These are phyloP conservation scores for Guadua angustifolia DNA, from an alignment of 176 grass and related monocot species.

Conservation along the genomic window DNA sequence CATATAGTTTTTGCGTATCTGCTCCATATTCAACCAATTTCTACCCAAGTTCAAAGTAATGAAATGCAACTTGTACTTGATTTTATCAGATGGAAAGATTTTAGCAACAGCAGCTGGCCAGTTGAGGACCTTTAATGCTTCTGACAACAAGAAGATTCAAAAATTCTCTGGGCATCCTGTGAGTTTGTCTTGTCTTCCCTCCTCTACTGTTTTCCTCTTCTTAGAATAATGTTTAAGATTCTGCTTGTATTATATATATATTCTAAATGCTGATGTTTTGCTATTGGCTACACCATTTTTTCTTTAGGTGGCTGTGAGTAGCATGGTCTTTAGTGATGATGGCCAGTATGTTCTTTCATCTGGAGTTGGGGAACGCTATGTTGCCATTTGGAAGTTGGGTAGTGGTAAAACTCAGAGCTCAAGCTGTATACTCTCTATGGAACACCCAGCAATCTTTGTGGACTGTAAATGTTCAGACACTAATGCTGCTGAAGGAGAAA, in stretches of 20 bases:
- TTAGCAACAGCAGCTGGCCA: constrained; percentile 92
- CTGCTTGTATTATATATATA: neutral
- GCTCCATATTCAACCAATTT: constrained; percentile 1
- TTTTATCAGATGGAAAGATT: constrained; percentile 74
- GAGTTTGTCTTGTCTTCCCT: constrained; percentile 27
- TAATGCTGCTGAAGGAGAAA: constrained; percentile 43
- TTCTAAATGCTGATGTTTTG: constrained; percentile 25
- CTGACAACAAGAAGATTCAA: constrained; percentile 82
- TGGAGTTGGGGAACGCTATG: constrained; percentile 80
- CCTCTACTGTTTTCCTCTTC: constrained; percentile 12
- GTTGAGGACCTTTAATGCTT: constrained; percentile 77
- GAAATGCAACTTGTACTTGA: constrained; percentile 22
- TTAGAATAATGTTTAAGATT: neutral
- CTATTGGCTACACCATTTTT: constrained; percentile 34
- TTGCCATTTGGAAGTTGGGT: constrained; percentile 87
- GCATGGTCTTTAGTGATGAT: constrained; percentile 80
- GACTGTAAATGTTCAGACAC: constrained; percentile 60
- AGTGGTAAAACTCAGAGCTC: constrained; percentile 63
- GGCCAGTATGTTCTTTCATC: constrained; percentile 77
- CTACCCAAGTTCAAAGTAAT: constrained; percentile 33
- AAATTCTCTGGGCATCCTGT: constrained; percentile 95
- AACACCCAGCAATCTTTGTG: constrained; percentile 80
- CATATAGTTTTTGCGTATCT: constrained; percentile 19
- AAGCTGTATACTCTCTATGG: constrained; percentile 79
- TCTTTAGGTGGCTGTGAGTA: constrained; percentile 74